Evolutionary conservation across 768 basidiomycete genomes (phyloP).

Genomic region (Lyophyllum shimeji): DNA sequence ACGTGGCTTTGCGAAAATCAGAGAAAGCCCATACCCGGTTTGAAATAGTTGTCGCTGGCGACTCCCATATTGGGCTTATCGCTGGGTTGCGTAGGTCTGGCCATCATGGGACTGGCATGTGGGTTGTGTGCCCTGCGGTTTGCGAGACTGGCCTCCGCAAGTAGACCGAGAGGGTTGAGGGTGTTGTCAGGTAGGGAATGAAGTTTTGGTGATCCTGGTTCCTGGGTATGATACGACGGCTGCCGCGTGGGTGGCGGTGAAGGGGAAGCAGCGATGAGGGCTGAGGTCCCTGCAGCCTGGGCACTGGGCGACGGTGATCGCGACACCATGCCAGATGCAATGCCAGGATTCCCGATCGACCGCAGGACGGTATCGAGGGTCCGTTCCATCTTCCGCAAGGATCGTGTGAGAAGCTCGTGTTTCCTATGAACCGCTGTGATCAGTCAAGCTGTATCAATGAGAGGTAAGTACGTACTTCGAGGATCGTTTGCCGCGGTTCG

Average conservation of each 20-base stretch:
- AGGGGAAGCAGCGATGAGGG: constrained; percentile 52
- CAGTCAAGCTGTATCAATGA: constrained; percentile 22
- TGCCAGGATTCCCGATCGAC: constrained; percentile 82
- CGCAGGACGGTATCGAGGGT: constrained; percentile 90
- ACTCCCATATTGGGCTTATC: constrained; percentile 65
- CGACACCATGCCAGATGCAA: constrained; percentile 79
- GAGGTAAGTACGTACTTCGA: constrained; percentile 56
- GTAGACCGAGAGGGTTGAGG: constrained; percentile 87
- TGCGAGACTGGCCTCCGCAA: constrained; percentile 87
- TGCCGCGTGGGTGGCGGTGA: constrained; percentile 46
- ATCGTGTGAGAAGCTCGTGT: constrained; percentile 78
- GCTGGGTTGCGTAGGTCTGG: constrained; percentile 34
- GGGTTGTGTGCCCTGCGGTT: constrained; percentile 63
- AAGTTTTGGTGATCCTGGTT: constrained; percentile 73
- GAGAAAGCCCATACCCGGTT: constrained; percentile 59
- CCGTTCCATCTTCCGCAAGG: constrained; percentile 87
- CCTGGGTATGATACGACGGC: constrained; percentile 27
- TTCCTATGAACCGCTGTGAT: constrained; percentile 55
- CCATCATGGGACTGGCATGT: constrained; percentile 37
- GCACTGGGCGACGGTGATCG: constrained; percentile 72
- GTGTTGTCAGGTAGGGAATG: constrained; percentile 91
- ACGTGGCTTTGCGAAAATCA: not conserved
- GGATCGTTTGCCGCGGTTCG: constrained; percentile 89
- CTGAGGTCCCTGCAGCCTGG: constrained; percentile 55
- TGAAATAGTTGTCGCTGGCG: constrained; percentile 88